These are phyloP conservation scores for Paulownia fortunei DNA, from an alignment of 257 asterid species.

Conservation along the genomic window DNA sequence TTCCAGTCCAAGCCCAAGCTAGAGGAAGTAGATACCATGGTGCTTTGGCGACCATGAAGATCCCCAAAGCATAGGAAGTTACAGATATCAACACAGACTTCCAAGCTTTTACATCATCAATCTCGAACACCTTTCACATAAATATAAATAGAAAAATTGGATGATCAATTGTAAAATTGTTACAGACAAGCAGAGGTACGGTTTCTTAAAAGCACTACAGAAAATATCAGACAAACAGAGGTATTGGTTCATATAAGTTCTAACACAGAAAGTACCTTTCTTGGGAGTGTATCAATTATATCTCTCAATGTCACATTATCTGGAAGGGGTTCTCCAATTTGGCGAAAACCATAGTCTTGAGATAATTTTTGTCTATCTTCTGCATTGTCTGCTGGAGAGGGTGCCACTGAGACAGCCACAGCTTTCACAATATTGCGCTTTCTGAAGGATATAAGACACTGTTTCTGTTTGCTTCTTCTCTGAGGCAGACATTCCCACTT, in stretches of 20 bases:
- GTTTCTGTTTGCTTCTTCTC: slow-evolving; percentile 45
- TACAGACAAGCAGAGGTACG: neutral
- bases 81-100: slow-evolving; percentile 84
- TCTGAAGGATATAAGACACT: slow-evolving; percentile 49
- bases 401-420: slow-evolving; percentile 71
- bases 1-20: slow-evolving; percentile 99
- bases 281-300: slow-evolving; percentile 79
- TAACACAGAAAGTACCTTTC: slow-evolving; percentile 55
- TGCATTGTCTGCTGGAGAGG: slow-evolving; percentile 60
- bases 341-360: slow-evolving; percentile 79
- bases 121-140: slow-evolving; percentile 79
- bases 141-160: slow-evolving; percentile 20
- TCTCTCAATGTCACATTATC: slow-evolving; percentile 74
- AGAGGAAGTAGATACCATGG: slow-evolving; percentile 99
- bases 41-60: slow-evolving; percentile 84
- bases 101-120: slow-evolving; percentile 88
- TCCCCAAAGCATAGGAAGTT: slow-evolving; percentile 81
- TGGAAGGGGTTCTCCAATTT: slow-evolving; percentile 95
- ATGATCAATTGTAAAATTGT: slow-evolving; percentile 7
- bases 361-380: slow-evolving; percentile 60
- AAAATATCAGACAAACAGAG: neutral
- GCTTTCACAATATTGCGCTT: slow-evolving; percentile 57
- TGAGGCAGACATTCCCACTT: slow-evolving; percentile 62
- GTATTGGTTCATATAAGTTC: neutral
- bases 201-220: neutral